Evolutionary conservation across 352 stramenopile species (phyloP).

Genomic region (Globisporangium heterothallicum): DNA sequence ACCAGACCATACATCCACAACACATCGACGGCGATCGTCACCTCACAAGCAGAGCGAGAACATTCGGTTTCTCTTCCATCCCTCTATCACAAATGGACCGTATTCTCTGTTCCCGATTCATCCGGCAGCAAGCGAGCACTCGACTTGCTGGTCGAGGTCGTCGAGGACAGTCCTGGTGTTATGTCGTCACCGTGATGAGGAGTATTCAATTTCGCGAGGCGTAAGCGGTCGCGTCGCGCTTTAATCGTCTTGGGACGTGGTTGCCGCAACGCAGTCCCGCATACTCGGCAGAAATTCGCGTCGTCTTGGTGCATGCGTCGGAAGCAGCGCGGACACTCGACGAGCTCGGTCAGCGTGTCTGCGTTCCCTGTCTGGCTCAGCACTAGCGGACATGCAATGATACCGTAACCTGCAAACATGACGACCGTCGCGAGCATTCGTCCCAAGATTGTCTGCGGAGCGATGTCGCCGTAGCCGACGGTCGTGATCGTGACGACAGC

Average conservation of each 20-base stretch:
- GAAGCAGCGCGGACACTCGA: constrained; percentile 63
- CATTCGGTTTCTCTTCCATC: not conserved
- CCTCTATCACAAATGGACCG: constrained; percentile 21
- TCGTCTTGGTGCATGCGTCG: constrained; percentile 72
- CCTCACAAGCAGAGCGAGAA: no score
- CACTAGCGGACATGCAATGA: constrained; percentile 79
- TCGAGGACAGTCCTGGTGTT: constrained; percentile 30
- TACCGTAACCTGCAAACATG: constrained; percentile 86
- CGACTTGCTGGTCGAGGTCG: constrained; percentile 58
- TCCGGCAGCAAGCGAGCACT: constrained; percentile 38
- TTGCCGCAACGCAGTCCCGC: constrained; percentile 49
- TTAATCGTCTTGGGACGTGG: constrained; percentile 57
- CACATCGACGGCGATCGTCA: no score
- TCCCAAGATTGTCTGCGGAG: constrained; percentile 69
- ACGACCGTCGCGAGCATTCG: constrained; percentile 78
- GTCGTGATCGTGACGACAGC: constrained; percentile 87
- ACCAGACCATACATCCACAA: no score
- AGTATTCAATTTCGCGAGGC: constrained; percentile 50
- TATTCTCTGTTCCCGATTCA: constrained; percentile 10
- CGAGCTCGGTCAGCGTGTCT: constrained; percentile 50
- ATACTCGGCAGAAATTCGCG: constrained; percentile 75
- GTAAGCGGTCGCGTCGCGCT: constrained; percentile 46
- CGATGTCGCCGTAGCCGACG: constrained; percentile 84
- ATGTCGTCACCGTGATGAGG: constrained; percentile 28
- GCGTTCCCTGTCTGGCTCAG: constrained; percentile 51